Base-by-base conservation (phyloP, 1,284 basidiomycete species). In the Cutaneotrichosporon cutaneum region DNA sequence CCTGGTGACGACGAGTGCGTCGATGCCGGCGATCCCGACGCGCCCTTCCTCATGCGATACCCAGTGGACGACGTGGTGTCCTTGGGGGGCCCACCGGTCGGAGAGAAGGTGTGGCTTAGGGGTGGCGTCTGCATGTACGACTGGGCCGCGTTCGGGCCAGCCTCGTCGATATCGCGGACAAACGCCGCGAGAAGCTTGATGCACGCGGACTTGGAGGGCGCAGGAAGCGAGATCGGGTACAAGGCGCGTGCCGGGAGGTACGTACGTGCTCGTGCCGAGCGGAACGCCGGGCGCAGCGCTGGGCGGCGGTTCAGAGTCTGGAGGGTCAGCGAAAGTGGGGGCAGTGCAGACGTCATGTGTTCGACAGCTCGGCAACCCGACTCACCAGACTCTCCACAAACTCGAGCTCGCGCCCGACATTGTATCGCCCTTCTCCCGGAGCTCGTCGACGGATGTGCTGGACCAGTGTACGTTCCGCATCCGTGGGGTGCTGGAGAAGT, bases 401-500 rank as follows among this genome's bases (percentile, higher is more conserved):
- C 51, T 77, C 77, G 44, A 80, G 66, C 59, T 75, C 76, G 50
- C 75, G 74, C 4, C 76, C 76, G 4, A 77, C 72, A 2, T 66
- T 70, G 59, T 66, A 79, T 3, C 78, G 54, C 0, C 78, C 78
- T 44, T 79, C 77, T 10, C 77, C 78, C 1, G 68, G 64, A 0
- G 76, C 65, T 24, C 77, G 65, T 13, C 77, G 64, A 11, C 74
- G 64, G 14, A 79, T 70, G 60, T 78, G 77, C 59, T 77, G 76
- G 4, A 78, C 71, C 26, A 80, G 50, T 0, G 71, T 74, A n/a
- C 75, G 64, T 60, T 79, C 78, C 1, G 75, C 77, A 54, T 77
- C 77, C 2, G 65, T 66, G 1, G 77, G 61, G 0, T 72, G 62
- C 35, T 78, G 62, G 27, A 63, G 39, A 16, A 74, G 61, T 5